Evolutionary conservation across 169 alveolate species (phyloP).

Genomic region (Plasmodium gonderi): DNA sequence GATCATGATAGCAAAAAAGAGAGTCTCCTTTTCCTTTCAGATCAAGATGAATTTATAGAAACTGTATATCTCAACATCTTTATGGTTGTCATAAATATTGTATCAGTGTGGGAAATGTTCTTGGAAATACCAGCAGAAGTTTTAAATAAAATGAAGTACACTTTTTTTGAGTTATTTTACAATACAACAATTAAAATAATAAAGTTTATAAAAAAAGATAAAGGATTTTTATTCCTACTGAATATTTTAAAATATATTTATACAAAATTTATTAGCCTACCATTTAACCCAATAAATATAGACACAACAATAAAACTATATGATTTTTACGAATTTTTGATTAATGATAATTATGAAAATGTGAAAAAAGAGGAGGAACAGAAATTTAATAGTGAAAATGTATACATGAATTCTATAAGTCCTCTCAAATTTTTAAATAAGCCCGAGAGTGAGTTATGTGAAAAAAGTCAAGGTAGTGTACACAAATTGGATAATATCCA

Average conservation of each 20-base stretch:
- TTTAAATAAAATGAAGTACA: slow-evolving; percentile 69
- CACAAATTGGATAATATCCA: not conserved
- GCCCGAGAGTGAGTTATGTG: not conserved
- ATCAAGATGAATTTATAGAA: slow-evolving; percentile 41
- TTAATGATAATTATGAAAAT: not conserved
- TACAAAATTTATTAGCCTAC: slow-evolving; percentile 53
- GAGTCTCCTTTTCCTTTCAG: slow-evolving; percentile 12
- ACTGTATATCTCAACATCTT: slow-evolving; percentile 39
- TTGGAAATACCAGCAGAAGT: slow-evolving; percentile 66
- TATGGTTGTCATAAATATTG: slow-evolving; percentile 48
- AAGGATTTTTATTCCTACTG: slow-evolving; percentile 33
- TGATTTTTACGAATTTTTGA: slow-evolving; percentile 62
- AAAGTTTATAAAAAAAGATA: slow-evolving; percentile 42
- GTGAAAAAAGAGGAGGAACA: slow-evolving; percentile 10
- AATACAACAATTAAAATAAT: slow-evolving; percentile 68
- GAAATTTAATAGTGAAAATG: slow-evolving; percentile 21
- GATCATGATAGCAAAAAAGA: not conserved
- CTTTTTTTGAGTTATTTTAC: slow-evolving; percentile 72
- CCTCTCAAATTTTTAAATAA: slow-evolving; percentile 40
- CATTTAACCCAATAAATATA: slow-evolving; percentile 67
- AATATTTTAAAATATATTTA: slow-evolving; percentile 58
- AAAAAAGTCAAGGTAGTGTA: not conserved
- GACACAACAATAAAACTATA: slow-evolving; percentile 38
- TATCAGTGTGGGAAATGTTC: slow-evolving; percentile 62
- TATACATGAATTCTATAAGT: slow-evolving; percentile 26